Percentiles rank a stretch among this genome's conserved stretches.
These are phyloP conservation scores for Ichthyophthirius multifiliis DNA, from an alignment of 169 alveolate species.

Conservation along the genomic window DNA sequence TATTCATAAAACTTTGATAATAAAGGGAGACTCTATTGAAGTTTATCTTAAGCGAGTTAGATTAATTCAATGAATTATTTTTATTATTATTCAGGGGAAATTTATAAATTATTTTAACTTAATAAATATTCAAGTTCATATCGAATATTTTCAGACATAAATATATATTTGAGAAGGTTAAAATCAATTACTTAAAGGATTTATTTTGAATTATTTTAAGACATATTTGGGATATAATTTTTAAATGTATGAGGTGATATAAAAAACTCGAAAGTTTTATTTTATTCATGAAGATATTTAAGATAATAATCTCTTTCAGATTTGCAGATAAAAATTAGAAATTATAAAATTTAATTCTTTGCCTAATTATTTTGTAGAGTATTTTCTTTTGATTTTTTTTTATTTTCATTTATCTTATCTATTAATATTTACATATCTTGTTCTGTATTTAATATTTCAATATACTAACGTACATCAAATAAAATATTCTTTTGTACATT, in stretches of 20 bases:
- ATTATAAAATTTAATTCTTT: neutral
- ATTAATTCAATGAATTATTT: no score
- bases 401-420: neutral
- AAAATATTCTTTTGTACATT: neutral
- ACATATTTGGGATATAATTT: neutral
- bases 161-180: neutral
- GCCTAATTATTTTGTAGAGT: neutral
- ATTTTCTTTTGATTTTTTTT: neutral
- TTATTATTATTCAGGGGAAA: no score
- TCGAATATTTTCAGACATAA: neutral
- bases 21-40: neutral
- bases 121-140: neutral
- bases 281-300: neutral
- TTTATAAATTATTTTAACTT: neutral
- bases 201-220: neutral
- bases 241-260: neutral
- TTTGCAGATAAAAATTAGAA: neutral
- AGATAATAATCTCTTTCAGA: neutral
- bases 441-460: neutral
- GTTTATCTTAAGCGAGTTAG: neutral
- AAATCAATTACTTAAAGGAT: neutral
- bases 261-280: neutral
- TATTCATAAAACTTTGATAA: neutral
- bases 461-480: neutral
- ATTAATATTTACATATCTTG: neutral